Conservation (phyloP, 225 moss, liverwort and hornwort genomes). For the Marchantia paleacea region DNA sequence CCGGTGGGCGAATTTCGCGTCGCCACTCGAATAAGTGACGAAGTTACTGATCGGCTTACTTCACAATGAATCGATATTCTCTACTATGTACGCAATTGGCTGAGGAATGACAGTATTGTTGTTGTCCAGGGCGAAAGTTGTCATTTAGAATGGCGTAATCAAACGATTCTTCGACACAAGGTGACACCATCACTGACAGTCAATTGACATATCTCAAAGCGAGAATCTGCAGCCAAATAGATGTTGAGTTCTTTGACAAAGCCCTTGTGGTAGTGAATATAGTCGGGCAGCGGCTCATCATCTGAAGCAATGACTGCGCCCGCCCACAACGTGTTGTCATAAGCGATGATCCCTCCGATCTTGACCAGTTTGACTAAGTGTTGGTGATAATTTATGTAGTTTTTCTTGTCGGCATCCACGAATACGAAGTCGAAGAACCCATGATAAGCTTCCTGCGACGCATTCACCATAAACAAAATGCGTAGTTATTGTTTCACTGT, state of each 20-base stretch:
- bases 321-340: conserved; percentile 80
- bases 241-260: conserved; percentile 53
- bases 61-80: no score
- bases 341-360: conserved; percentile 45
- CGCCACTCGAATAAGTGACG: no score
- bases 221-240: conserved; percentile 47
- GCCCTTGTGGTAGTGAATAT: conserved; percentile 45
- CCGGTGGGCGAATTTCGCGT: no score
- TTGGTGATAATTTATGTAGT: conserved; percentile 64
- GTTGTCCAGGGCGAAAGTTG: no score
- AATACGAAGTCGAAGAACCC: conserved; percentile 70
- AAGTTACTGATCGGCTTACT: no score
- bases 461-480: not conserved
- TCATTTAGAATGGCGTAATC: not conserved
- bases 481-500: not conserved
- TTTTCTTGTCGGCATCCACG: conserved; percentile 55
- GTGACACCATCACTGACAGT: conserved; percentile 59
- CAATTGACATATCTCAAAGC: conserved; percentile 29
- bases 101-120: no score
- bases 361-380: conserved; percentile 49
- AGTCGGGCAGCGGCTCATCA: conserved; percentile 43
- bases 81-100: no score
- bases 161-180: conserved; percentile 37
- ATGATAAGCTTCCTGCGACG: conserved; percentile 50
- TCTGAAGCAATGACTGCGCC: conserved; percentile 53